Evolutionary conservation across 805 yeast genomes (phyloP).

Genomic region (Pichia cabralensis): DNA sequence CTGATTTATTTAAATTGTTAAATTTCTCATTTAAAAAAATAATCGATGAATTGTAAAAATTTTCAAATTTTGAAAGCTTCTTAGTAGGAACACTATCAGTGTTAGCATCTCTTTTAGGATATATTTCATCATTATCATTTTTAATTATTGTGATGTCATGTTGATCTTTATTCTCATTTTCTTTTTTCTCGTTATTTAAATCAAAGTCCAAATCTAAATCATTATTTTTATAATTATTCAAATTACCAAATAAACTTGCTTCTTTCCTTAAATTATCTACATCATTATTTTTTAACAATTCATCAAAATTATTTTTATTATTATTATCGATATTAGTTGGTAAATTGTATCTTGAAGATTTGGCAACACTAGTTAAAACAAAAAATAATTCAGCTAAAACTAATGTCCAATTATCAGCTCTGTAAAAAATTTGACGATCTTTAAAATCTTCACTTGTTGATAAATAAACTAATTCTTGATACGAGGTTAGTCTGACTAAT

Average conservation of each 20-base stretch:
- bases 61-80: conserved; percentile 1
- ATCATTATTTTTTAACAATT: conserved; percentile 1
- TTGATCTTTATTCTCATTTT: not conserved
- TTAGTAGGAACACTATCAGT: not conserved
- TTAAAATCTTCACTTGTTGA: conserved; percentile 39
- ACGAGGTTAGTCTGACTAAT: conserved; percentile 53
- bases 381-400: conserved; percentile 51
- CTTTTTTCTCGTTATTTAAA: not conserved
- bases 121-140: not conserved
- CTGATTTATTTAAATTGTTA: not conserved
- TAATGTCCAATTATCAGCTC: conserved; percentile 40
- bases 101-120: not conserved
- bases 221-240: conserved; percentile 11
- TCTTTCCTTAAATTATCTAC: conserved; percentile 1
- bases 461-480: conserved; percentile 63
- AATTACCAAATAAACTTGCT: conserved; percentile 21
- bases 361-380: conserved; percentile 34
- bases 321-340: conserved; percentile 4
- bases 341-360: conserved; percentile 18
- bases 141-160: conserved; percentile 3
- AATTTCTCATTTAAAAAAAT: not conserved
- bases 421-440: conserved; percentile 45
- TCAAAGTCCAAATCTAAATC: conserved; percentile 12
- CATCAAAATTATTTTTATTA: not conserved
- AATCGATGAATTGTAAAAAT: not conserved